These are phyloP conservation scores for Carnegiea gigantea DNA, from an alignment of 179 eudicot genomes.

Conservation along the genomic window DNA sequence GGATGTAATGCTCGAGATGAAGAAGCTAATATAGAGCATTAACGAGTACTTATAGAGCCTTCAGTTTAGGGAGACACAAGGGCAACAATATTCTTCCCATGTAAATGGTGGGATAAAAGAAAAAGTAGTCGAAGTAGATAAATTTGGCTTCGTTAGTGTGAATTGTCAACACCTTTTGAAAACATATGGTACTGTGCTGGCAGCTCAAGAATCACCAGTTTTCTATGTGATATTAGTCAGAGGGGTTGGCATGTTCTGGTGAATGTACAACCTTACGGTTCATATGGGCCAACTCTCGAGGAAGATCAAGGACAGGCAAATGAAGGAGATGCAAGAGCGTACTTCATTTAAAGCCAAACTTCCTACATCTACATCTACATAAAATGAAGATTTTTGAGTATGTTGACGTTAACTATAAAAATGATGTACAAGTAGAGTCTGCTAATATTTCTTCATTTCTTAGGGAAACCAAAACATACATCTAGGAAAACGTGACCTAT, in stretches of 20 bases:
- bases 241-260: not conserved
- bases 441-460: not conserved
- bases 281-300: not conserved
- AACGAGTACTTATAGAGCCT: not conserved
- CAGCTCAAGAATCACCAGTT: not conserved
- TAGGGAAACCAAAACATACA: not conserved
- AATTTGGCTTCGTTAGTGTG: slow-evolving; percentile 1
- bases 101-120: not conserved
- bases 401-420: not conserved
- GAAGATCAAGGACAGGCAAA: not conserved
- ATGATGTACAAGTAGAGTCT: not conserved
- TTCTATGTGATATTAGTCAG: not conserved
- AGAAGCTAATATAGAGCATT: no score
- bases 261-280: not conserved
- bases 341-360: not conserved
- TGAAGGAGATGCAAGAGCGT: not conserved
- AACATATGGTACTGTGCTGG: not conserved
- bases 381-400: not conserved
- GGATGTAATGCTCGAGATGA: no score
- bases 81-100: not conserved
- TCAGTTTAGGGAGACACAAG: no score
- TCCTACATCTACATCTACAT: not conserved
- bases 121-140: not conserved
- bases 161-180: not conserved
- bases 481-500: no score